phyloP scores from a whole-genome alignment of 73 alveolate species.

The Paramecium tetraurelia region DNA sequence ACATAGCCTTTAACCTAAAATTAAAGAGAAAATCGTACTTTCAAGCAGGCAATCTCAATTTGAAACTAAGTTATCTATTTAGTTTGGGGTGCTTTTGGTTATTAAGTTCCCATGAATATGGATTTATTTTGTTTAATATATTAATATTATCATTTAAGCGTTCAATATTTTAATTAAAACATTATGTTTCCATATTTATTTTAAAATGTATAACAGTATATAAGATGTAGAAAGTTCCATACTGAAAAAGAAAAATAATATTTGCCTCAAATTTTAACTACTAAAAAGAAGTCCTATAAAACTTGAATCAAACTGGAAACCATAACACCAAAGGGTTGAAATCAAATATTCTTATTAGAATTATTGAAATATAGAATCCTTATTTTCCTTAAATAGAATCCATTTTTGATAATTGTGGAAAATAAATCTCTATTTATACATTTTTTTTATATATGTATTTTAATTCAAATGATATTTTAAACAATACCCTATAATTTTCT shows the following conservation, averaged over 20 bases:
- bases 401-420: slow-evolving; percentile 43
- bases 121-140: background rate
- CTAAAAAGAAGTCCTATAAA: background rate
- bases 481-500: slow-evolving; percentile 8
- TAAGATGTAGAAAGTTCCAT: background rate
- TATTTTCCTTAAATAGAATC: slow-evolving; percentile 43
- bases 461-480: slow-evolving; percentile 17
- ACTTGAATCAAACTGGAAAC: background rate
- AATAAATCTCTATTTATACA: slow-evolving; percentile 23
- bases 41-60: slow-evolving; percentile 16
- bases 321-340: background rate
- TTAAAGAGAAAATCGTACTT: background rate
- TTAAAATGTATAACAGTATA: background rate
- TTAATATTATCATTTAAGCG: background rate
- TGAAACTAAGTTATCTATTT: background rate
- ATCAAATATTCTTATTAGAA: background rate
- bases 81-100: background rate
- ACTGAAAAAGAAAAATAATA: background rate
- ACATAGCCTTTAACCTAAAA: slow-evolving; percentile 50
- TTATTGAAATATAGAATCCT: slow-evolving; percentile 4
- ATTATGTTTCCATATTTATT: background rate
- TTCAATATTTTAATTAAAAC: background rate
- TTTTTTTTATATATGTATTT: background rate
- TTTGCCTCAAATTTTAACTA: background rate
- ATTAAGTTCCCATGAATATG: slow-evolving; percentile 38